Percentiles rank a stretch among this genome's conserved stretches.
phyloP scores from a whole-genome alignment of 768 basidiomycete species.

The Pulveroboletus sp. region DNA sequence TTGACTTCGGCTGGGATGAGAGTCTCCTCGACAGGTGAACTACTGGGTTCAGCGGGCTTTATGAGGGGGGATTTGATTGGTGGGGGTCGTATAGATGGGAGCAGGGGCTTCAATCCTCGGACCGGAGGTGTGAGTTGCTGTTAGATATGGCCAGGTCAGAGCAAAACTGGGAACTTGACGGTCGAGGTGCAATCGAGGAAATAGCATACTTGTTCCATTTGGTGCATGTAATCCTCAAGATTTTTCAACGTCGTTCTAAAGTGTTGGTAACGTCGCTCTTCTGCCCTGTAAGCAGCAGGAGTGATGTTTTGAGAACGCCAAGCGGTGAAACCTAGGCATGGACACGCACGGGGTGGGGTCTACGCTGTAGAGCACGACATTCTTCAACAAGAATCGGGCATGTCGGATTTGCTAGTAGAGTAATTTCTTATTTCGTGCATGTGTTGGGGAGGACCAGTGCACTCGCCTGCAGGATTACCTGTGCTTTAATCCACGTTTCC shows the following conservation, averaged over 20 bases:
- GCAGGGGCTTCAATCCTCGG: constrained; percentile 42
- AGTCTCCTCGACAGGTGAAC: constrained; percentile 16
- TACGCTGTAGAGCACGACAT: constrained; percentile 48
- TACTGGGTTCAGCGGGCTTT: background rate
- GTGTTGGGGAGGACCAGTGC: background rate
- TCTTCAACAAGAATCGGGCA: constrained; percentile 52
- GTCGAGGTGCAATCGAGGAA: background rate
- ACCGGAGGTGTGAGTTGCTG: constrained; percentile 42
- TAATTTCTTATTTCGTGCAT: background rate
- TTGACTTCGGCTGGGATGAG: constrained; percentile 23
- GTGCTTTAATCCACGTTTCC: constrained; percentile 51
- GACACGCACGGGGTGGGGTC: constrained; percentile 40
- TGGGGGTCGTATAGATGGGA: constrained; percentile 52
- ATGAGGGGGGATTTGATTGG: constrained; percentile 3
- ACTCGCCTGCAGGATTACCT: constrained; percentile 52
- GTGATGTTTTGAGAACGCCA: background rate
- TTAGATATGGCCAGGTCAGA: background rate
- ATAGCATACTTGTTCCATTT: constrained; percentile 46
- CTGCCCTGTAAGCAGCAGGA: constrained; percentile 31
- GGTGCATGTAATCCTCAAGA: constrained; percentile 48
- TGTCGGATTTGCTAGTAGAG: constrained; percentile 44
- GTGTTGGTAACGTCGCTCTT: constrained; percentile 41
- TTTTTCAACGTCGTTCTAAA: constrained; percentile 48
- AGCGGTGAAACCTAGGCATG: background rate
- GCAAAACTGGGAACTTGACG: background rate